A percentile compares a stretch with the other conserved stretches of the same genome.
Conservation (phyloP, 192 early-diverging fungal species). For the Endogone sp. region DNA sequence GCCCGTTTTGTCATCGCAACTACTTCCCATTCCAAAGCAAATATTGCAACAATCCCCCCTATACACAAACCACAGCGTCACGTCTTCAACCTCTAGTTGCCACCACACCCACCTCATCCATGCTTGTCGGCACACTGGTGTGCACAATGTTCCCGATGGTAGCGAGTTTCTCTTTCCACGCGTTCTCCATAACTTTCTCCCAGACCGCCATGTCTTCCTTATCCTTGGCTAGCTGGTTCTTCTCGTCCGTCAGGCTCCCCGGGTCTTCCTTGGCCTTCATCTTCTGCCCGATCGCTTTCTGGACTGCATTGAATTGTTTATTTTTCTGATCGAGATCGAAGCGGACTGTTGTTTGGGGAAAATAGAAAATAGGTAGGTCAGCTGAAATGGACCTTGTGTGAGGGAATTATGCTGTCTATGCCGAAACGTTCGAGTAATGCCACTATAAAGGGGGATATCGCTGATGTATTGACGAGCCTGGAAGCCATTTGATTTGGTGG, state of each 20-base stretch:
- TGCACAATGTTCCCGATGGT: slow-evolving; percentile 95
- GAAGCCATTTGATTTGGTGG: no score
- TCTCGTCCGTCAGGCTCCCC: slow-evolving; percentile 64
- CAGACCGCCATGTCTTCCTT: slow-evolving; percentile 63
- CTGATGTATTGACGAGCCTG: no score
- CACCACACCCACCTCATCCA: slow-evolving; percentile 60
- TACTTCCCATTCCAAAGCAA: no score
- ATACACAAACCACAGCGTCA: no score
- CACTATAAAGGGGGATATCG: no score
- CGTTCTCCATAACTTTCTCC: slow-evolving; percentile 74
- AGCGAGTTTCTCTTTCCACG: slow-evolving; percentile 57
- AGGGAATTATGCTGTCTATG: not conserved
- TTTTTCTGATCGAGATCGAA: slow-evolving; percentile 87
- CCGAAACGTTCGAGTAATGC: no score
- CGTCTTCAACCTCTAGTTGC: not conserved
- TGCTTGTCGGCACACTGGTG: slow-evolving; percentile 79
- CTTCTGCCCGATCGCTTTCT: slow-evolving; percentile 86
- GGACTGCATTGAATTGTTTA: slow-evolving; percentile 86
- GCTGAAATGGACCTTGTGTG: not conserved
- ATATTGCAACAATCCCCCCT: no score
- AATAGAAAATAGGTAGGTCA: not conserved
- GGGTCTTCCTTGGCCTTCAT: slow-evolving; percentile 93
- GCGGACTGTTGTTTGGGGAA: slow-evolving; percentile 47
- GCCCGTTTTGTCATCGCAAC: no score
- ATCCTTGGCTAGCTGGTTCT: slow-evolving; percentile 67